Evolutionary conservation across 805 yeast genomes (phyloP).

Genomic region (Saturnispora serradocipensis): DNA sequence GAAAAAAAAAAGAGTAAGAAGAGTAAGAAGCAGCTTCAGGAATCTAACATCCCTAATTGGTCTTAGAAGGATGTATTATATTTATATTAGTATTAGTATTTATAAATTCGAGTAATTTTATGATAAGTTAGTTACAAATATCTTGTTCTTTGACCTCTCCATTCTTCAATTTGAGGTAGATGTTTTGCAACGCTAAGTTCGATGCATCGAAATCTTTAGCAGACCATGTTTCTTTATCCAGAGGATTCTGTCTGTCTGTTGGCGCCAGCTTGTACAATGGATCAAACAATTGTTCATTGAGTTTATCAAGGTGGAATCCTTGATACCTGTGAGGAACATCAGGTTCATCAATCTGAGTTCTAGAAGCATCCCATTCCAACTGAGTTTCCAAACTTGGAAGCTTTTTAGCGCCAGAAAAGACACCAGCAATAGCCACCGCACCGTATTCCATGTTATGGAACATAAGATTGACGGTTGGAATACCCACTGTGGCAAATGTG

Average conservation of each 20-base stretch:
- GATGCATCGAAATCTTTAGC: conserved; percentile 12
- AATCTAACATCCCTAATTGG: background rate
- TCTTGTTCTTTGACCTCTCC: conserved; percentile 8
- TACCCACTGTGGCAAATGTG: conserved; percentile 34
- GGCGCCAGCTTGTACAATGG: conserved; percentile 14
- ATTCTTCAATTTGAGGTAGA: conserved; percentile 8
- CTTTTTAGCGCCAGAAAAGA: conserved; percentile 35
- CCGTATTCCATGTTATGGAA: conserved; percentile 43
- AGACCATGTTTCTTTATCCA: conserved; percentile 5
- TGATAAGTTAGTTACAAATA: conserved; percentile 4
- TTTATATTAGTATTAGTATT: background rate
- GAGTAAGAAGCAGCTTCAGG: background rate
- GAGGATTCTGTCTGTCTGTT: conserved; percentile 12
- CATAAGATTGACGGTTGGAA: conserved; percentile 34
- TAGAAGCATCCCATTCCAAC: conserved; percentile 21
- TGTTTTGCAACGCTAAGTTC: conserved; percentile 8
- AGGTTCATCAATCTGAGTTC: conserved; percentile 11
- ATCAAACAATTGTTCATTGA: conserved; percentile 12
- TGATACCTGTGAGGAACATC: conserved; percentile 14
- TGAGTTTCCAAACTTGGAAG: conserved; percentile 36
- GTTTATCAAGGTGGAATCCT: conserved; percentile 9
- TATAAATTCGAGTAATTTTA: background rate
- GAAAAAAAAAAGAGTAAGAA: conserved; percentile 6
- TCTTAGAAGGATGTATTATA: background rate
- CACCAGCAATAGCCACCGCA: conserved; percentile 51